Percentiles rank a stretch among this genome's conserved stretches.
phyloP scores from a whole-genome alignment of 179 eudicot genomes.

The Sideroxylon spinosum region DNA sequence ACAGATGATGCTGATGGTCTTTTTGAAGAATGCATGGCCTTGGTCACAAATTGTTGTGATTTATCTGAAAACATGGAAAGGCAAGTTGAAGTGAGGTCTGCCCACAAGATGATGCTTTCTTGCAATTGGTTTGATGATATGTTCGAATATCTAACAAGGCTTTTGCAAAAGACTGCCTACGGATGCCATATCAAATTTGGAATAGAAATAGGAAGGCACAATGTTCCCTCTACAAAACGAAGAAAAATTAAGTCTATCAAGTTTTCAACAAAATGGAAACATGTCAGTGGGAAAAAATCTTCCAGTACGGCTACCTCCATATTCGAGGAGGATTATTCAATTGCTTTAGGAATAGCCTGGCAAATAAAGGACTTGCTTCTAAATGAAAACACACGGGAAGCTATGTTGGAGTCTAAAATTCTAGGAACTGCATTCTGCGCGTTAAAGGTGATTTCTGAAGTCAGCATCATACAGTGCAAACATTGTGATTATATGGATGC shows the following conservation, averaged over 20 bases:
- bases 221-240: slow-evolving; percentile 38
- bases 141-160: slow-evolving; percentile 47
- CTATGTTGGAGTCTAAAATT: slow-evolving; percentile 47
- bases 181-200: slow-evolving; percentile 50
- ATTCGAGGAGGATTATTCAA: slow-evolving; percentile 52
- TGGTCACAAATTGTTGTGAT: slow-evolving; percentile 51
- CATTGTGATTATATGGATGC: slow-evolving; percentile 59
- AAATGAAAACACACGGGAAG: slow-evolving; percentile 47
- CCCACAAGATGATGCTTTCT: slow-evolving; percentile 67
- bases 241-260: slow-evolving; percentile 39
- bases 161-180: slow-evolving; percentile 49
- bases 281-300: slow-evolving; percentile 30
- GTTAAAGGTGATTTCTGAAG: slow-evolving; percentile 69
- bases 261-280: slow-evolving; percentile 33
- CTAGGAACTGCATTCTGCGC: slow-evolving; percentile 40
- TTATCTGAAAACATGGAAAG: slow-evolving; percentile 47
- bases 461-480: slow-evolving; percentile 54
- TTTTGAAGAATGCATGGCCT: slow-evolving; percentile 52
- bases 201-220: slow-evolving; percentile 38
- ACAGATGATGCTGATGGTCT: slow-evolving; percentile 43
- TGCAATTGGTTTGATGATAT: slow-evolving; percentile 64
- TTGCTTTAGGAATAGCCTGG: slow-evolving; percentile 77
- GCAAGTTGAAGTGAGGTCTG: slow-evolving; percentile 77
- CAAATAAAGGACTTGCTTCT: slow-evolving; percentile 77
- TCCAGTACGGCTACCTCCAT: slow-evolving; percentile 19